Percentiles rank a stretch among this genome's conserved stretches.
phyloP scores from a whole-genome alignment of 2,329 filamentous ascomycete genomes.

The Colletotrichum truncatum region DNA sequence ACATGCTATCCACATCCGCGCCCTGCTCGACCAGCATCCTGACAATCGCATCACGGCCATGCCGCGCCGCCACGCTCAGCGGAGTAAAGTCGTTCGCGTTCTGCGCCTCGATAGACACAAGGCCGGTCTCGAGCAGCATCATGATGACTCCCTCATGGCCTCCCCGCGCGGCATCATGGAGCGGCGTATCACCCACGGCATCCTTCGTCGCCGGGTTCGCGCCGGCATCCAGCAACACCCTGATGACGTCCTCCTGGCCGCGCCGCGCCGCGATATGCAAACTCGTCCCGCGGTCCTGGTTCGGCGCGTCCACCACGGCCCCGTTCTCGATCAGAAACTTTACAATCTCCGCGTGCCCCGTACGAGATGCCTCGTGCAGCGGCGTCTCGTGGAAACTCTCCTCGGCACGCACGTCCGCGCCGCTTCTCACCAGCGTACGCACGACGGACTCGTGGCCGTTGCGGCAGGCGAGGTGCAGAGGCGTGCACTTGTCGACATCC shows the following conservation, averaged over 20 bases:
- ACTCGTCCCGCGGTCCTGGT: slow-evolving; percentile 26
- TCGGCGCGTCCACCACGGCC: slow-evolving; percentile 29
- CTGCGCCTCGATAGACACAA: slow-evolving; percentile 30
- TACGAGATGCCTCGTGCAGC: slow-evolving; percentile 26
- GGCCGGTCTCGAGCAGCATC: slow-evolving; percentile 28
- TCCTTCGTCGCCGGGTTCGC: slow-evolving; percentile 32
- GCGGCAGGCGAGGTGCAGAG: slow-evolving; percentile 29
- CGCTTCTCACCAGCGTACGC: slow-evolving; percentile 10
- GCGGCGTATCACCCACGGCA: slow-evolving; percentile 31
- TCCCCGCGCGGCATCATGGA: slow-evolving; percentile 27
- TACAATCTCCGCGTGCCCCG: slow-evolving; percentile 21
- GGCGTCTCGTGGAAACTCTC: slow-evolving; percentile 30
- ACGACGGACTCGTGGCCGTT: slow-evolving; percentile 31
- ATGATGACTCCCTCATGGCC: slow-evolving; percentile 27
- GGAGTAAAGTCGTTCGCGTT: slow-evolving; percentile 31
- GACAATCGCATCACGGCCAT: slow-evolving; percentile 32
- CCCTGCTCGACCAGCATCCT: slow-evolving; percentile 32
- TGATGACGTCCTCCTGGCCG: slow-evolving; percentile 9
- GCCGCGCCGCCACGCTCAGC: slow-evolving; percentile 28
- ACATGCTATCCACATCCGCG: slow-evolving; percentile 30
- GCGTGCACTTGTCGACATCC: slow-evolving; percentile 26
- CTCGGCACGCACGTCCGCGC: slow-evolving; percentile 29
- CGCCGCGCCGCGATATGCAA: slow-evolving; percentile 26
- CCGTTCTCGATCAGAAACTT: slow-evolving; percentile 22
- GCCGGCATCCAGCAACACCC: slow-evolving; percentile 12